Base-by-base conservation (phyloP, 257 asterid genomes). In the Petunia secreta region DNA sequence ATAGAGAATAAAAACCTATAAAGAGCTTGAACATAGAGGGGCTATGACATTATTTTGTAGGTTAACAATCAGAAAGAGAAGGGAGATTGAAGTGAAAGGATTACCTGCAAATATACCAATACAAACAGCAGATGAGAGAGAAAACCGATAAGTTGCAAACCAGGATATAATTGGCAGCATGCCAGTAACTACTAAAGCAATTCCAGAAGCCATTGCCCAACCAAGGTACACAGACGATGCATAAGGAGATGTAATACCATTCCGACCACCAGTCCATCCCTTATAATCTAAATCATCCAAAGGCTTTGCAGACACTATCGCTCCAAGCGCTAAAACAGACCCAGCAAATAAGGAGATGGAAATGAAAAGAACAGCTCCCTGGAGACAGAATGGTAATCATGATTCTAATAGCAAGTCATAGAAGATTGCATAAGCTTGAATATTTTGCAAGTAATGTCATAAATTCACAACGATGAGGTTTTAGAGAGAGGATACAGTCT, bases 141-240 rank as follows among this genome's bases (percentile, higher is more conserved):
- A 91, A 83, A 96, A 96, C 37, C 97, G 94, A 62, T 96, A 96
- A 2, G 98, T 96, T 66, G 98, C 94, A 83, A 96, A 96, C 99
- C 99, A 96, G 52, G 99, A 96, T 75, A 90, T 92, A 73, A 96
- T 90, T 2, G 99, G 98, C 87, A 96, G 92, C 85, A 92, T 88
- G 59, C 99, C 99, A 62, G 95, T 96, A 76, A 91, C 90, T 80
- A 87, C 64, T 82, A 96, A 85, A 59, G 97, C 98, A 81, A 96
- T 91, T 77, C 89, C 92, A 80, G 98, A 90, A 84, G 98, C 97
- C 86, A 94, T 84, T 80, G 99, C 98, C 98, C 99, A 96, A 75
- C 98, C 99, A 81, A 96, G 81, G 88, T 92, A 96, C 79, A 90
- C 80, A 40, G 99, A 87, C 53, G 99, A 96, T 84, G 93, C 93